Conservation (phyloP, 176 grass and related monocot species). For the Oryza glumipatula region DNA sequence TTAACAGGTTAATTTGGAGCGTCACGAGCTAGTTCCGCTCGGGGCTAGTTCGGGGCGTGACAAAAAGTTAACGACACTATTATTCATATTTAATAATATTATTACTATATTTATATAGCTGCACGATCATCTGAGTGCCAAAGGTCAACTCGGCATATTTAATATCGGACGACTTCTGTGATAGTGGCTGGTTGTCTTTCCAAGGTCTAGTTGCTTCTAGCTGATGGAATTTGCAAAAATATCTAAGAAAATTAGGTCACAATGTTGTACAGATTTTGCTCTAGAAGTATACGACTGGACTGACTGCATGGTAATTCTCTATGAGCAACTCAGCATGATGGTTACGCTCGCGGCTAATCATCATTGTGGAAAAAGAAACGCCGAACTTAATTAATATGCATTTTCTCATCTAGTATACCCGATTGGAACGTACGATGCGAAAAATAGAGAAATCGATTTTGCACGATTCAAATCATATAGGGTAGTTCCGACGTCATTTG, state of each 20-base stretch:
- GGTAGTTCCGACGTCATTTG: neutral
- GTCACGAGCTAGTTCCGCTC: no score
- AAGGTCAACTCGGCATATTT: slow-evolving; percentile 36
- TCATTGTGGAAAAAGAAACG: neutral
- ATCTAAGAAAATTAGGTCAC: slow-evolving; percentile 20
- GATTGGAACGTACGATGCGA: neutral
- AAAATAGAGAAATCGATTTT: neutral
- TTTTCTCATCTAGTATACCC: neutral
- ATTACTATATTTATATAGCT: neutral
- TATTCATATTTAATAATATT: no score
- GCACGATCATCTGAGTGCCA: neutral
- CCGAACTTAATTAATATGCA: neutral
- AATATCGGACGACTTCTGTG: slow-evolving; percentile 34
- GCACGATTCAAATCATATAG: neutral
- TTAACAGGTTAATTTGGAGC: no score
- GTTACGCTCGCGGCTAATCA: neutral
- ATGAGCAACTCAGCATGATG: slow-evolving; percentile 2
- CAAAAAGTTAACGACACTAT: no score
- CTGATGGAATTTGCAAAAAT: neutral
- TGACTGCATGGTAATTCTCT: neutral
- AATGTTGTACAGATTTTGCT: neutral
- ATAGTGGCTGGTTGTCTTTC: slow-evolving; percentile 20
- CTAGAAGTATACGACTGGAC: slow-evolving; percentile 21
- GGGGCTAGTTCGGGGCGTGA: no score
- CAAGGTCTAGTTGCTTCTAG: neutral